Percentiles rank a stretch among this genome's conserved stretches.
Conservation (phyloP, 495 filamentous ascomycete genomes). For the Tuber indicum region DNA sequence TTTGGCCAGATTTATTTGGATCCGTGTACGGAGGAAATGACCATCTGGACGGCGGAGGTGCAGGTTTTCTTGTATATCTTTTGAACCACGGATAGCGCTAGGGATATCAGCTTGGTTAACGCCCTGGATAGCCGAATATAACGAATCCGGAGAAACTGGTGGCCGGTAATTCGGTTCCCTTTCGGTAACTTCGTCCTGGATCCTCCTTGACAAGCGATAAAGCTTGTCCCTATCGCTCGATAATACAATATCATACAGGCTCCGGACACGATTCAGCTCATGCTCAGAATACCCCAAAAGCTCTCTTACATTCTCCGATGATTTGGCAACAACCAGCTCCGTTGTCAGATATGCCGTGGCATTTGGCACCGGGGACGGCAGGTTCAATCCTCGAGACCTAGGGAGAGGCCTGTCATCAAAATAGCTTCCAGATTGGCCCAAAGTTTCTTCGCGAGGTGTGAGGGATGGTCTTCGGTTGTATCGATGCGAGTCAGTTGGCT, state of each 20-base stretch:
- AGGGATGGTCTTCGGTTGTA: slow-evolving; percentile 47
- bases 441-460: slow-evolving; percentile 36
- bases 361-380: slow-evolving; percentile 47
- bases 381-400: slow-evolving; percentile 44
- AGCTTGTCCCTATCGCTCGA: slow-evolving; percentile 50
- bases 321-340: slow-evolving; percentile 53
- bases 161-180: slow-evolving; percentile 54
- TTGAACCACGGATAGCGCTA: slow-evolving; percentile 33
- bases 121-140: slow-evolving; percentile 35
- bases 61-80: slow-evolving; percentile 35
- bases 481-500: slow-evolving; percentile 46
- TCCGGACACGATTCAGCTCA: slow-evolving; percentile 44
- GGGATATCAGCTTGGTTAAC: slow-evolving; percentile 31
- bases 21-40: slow-evolving; percentile 34
- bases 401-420: slow-evolving; percentile 44
- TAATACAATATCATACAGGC: slow-evolving; percentile 49
- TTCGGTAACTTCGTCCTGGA: slow-evolving; percentile 48
- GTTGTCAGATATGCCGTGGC: slow-evolving; percentile 51
- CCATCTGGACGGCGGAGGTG: slow-evolving; percentile 41
- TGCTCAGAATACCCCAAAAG: slow-evolving; percentile 46
- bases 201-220: slow-evolving; percentile 45
- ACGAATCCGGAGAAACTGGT: slow-evolving; percentile 44
- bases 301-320: slow-evolving; percentile 50
- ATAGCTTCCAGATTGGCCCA: slow-evolving; percentile 31
- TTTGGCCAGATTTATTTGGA: slow-evolving; percentile 41